Evolutionary conservation across 495 filamentous ascomycete species (phyloP).

Genomic region (Cladorrhinum samala): DNA sequence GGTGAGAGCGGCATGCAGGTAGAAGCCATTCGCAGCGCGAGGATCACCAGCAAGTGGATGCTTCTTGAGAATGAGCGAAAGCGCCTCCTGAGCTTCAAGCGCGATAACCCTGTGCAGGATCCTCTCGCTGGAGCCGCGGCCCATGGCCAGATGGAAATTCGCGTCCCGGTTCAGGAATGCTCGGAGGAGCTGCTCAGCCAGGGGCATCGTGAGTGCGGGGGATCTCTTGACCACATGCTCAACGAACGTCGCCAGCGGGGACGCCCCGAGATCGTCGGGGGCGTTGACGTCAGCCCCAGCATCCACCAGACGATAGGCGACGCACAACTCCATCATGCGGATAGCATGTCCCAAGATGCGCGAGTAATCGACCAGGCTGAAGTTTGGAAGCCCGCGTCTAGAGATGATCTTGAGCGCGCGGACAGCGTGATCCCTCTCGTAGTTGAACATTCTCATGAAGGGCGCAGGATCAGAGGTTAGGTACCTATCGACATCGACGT

Average conservation of each 20-base stretch:
- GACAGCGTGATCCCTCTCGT: slow-evolving; percentile 2
- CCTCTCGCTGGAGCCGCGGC: not conserved
- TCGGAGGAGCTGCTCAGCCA: slow-evolving; percentile 7
- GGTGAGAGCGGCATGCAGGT: slow-evolving; percentile 14
- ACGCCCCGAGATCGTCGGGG: slow-evolving; percentile 4
- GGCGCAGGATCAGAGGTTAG: slow-evolving; percentile 8
- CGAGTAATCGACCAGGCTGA: slow-evolving; percentile 4
- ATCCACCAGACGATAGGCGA: slow-evolving; percentile 14
- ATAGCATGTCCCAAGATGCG: slow-evolving; percentile 11
- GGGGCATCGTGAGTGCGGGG: not conserved
- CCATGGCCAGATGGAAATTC: slow-evolving; percentile 8
- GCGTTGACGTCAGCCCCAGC: slow-evolving; percentile 14
- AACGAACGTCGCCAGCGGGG: slow-evolving; percentile 9
- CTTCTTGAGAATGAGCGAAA: slow-evolving; percentile 13
- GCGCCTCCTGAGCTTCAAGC: not conserved
- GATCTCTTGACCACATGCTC: not conserved
- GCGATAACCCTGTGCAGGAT: slow-evolving; percentile 12
- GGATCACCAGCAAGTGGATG: slow-evolving; percentile 9
- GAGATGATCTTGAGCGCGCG: slow-evolving; percentile 7
- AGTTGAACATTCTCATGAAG: slow-evolving; percentile 8
- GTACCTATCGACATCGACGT: slow-evolving; percentile 10
- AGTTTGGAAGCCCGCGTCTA: slow-evolving; percentile 7
- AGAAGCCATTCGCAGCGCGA: slow-evolving; percentile 10
- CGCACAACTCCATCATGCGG: not conserved
- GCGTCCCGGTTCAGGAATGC: slow-evolving; percentile 16